Base-by-base conservation (phyloP, 192 early-diverging fungal genomes). In the Umbelopsis sp. region DNA sequence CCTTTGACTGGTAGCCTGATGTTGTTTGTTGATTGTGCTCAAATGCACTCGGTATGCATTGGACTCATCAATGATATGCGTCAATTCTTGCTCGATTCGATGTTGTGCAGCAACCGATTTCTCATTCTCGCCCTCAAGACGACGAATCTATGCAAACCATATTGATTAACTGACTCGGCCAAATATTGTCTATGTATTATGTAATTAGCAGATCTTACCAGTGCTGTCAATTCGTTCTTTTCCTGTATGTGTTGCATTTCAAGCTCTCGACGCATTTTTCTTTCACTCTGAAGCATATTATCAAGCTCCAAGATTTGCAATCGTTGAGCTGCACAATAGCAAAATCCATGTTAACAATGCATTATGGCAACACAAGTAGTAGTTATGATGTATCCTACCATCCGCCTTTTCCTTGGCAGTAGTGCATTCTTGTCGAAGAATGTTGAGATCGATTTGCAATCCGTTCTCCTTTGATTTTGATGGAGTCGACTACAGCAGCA, bases 231-330 rank as follows among this genome's bases (percentile, higher is more conserved):
- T 20, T 20, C 26, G 14, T 31, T 62, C 56, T 62, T 62, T 62
- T 62, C 56, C 29, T 62, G 56, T 0, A 62, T 62, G 17, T 62
- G 56, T 26, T 62, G 56, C 56, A 62, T 62, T 62, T 62, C 56
- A 32, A 62, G 56, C 20, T 62, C 56, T 34, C 34, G 56, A 4
- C 56, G 56, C 56, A 62, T 62, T 20, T 62, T 62, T 4, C 56
- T 22, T 62, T 62, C 56, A 32, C 56, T 62, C 17, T 62, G 56
- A 17, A 62, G 56, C 20, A 29, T 62, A 62, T 62, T 62, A 20
- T 62, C 56, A 34, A 62, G 16, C 29, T 62, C 56, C 31, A 62
- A n/a, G 24, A 62, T 62, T 34, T 32, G 56, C 31, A 62, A 29
- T 62, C 56, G 56, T 62, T 62, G 56, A 2, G 56, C 56, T 62